A percentile compares a stretch with the other conserved stretches of the same genome.
These are phyloP conservation scores for Lichina pygmaea DNA, from an alignment of 495 filamentous ascomycete species.

Conservation along the genomic window DNA sequence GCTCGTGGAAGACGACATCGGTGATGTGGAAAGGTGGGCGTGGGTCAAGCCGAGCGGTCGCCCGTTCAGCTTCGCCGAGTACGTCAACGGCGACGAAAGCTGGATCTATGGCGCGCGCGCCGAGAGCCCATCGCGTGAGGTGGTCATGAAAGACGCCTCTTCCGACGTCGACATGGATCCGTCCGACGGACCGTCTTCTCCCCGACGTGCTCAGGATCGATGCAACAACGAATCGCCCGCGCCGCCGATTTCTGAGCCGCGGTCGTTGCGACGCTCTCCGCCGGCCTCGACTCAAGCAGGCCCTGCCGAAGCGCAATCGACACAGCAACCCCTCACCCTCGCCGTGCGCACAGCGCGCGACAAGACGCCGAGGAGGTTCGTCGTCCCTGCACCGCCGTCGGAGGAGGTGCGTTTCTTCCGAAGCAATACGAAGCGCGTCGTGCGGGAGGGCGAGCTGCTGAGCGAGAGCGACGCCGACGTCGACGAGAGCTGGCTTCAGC, in stretches of 20 bases:
- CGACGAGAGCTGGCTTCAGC: conserved; percentile 6
- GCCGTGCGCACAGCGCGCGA: neutral
- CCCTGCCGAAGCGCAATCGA: neutral
- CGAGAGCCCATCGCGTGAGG: neutral
- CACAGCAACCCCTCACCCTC: neutral
- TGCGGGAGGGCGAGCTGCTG: conserved; percentile 6
- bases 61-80: conserved; percentile 2
- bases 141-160: neutral
- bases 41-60: conserved; percentile 2
- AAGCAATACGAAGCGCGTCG: conserved; percentile 5
- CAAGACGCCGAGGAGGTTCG: conserved; percentile 1
- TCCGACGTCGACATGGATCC: no score
- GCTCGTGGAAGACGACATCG: neutral
- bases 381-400: conserved; percentile 3
- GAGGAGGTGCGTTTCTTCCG: conserved; percentile 7
- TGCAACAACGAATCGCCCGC: neutral
- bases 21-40: neutral
- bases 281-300: neutral
- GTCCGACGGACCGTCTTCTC: neutral
- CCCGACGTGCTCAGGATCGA: no score
- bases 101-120: conserved; percentile 1
- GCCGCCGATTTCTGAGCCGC: neutral
- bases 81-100: conserved; percentile 3
- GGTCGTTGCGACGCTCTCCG: neutral
- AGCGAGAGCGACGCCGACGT: conserved; percentile 10